Evolutionary conservation across 2,329 filamentous ascomycete species (phyloP), one percentile per base, ranked within the genome.

Genomic region (Mycocentrospora acerina): DNA sequence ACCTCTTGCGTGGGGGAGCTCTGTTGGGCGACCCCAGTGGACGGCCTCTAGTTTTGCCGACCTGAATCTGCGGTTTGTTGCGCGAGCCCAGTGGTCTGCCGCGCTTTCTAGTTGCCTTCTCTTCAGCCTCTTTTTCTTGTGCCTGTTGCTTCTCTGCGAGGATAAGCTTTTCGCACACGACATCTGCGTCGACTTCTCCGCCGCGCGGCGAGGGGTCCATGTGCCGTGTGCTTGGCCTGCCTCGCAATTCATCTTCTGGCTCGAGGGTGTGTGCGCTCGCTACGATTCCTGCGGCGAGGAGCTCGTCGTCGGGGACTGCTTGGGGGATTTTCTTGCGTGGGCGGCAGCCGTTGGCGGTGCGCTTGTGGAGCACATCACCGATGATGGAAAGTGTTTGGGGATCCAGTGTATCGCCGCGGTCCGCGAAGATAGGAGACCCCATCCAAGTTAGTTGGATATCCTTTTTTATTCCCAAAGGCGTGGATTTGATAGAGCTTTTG

Each of bases 401-500:
- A 32, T 57, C 55, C 24, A 64, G 35, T 2, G 30, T 33, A 3
- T 53, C 36, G n/a, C 19, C 19, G 5, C 55, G 39, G n/a, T 57
- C 53, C 1, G 61, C 48, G 13, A 60, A 66, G 7, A 67, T 63
- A 0, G 63, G 63, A 7, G 51, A 53, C 2, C 65, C 65, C 53
- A 66, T 56, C 65, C 64, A 67, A 11, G 63, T 68, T 29, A 68
- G 39, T 19, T 61, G 60, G 9, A 68, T 59, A 30, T 68, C 65
- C 30, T 57, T 62, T 13, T 42, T 49, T 2, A 54, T 59, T 6
- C 57, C 60, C 3, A 48, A 24, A 29, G 46, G 53, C 14, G 41
- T 36, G 30, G 48, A 55, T 24, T 51, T 47, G 13, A 47, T 28
- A 11, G 25, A 8, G 24, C 24, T 22, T 35, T 34, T 28, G 32